Evolutionary conservation across 164 flowering plant genomes (phyloP).

Genomic region (Nymphaea colorata): DNA sequence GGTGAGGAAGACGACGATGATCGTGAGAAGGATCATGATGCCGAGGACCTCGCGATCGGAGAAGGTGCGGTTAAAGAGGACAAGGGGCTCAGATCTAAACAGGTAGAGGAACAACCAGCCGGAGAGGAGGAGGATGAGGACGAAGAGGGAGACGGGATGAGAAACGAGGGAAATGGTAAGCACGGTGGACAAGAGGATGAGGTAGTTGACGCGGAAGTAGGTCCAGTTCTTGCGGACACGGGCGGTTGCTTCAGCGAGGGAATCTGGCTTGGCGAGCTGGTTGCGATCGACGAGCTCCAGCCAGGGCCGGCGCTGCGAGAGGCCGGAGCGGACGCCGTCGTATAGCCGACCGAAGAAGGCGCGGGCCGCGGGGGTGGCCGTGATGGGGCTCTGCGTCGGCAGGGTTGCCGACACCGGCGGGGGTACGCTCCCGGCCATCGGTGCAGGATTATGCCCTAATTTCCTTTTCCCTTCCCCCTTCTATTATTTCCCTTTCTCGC

Average conservation of each 20-base stretch:
- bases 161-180: slow-evolving; percentile 56
- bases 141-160: slow-evolving; percentile 54
- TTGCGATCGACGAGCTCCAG: slow-evolving; percentile 57
- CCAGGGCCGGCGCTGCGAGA: slow-evolving; percentile 77
- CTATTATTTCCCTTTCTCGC: too few relatives aligned
- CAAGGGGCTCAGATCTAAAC: slow-evolving; percentile 68
- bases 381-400: background rate
- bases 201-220: slow-evolving; percentile 71
- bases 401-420: slow-evolving; percentile 17
- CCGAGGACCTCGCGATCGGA: slow-evolving; percentile 56
- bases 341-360: slow-evolving; percentile 42
- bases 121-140: slow-evolving; percentile 43
- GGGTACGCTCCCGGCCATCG: background rate
- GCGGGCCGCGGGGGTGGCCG: slow-evolving; percentile 57
- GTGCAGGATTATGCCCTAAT: background rate
- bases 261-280: slow-evolving; percentile 51
- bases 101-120: slow-evolving; percentile 72
- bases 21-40: slow-evolving; percentile 23
- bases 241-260: slow-evolving; percentile 54
- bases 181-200: slow-evolving; percentile 27
- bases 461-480: too few relatives aligned
- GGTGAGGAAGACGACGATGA: slow-evolving; percentile 58
- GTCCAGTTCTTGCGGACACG: slow-evolving; percentile 71
- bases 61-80: slow-evolving; percentile 47
- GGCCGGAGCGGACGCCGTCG: slow-evolving; percentile 31